Evolutionary conservation across 306 rosid genomes (phyloP).

Genomic region (Gastrolobium bilobum): DNA sequence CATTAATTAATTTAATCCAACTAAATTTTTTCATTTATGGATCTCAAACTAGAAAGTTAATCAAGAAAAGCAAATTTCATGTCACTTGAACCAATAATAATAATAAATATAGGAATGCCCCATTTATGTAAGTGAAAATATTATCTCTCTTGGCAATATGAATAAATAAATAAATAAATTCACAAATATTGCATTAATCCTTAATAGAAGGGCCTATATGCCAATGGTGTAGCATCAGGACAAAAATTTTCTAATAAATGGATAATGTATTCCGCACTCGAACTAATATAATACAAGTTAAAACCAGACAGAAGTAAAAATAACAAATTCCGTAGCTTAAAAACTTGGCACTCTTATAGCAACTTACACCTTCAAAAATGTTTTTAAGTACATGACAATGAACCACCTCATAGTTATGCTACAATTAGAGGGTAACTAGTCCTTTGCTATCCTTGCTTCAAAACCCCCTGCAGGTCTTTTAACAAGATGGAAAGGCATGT

Average conservation of each 20-base stretch:
- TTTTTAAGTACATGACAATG: conserved; percentile 42
- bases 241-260: conserved; percentile 16
- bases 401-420: conserved; percentile 55
- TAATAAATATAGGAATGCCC: too few species aligned
- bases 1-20: too few species aligned
- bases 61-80: too few species aligned
- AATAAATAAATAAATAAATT: too few species aligned
- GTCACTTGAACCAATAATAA: too few species aligned
- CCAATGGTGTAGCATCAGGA: conserved; percentile 31
- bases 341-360: conserved; percentile 35
- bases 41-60: too few species aligned
- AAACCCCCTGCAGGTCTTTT: conserved; percentile 80
- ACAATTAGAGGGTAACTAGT: conserved; percentile 53
- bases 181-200: too few species aligned
- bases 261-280: background rate
- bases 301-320: conserved; percentile 28
- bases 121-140: too few species aligned
- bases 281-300: conserved; percentile 31
- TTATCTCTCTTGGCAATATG: too few species aligned
- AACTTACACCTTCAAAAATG: conserved; percentile 45
- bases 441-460: conserved; percentile 68
- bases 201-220: too few species aligned
- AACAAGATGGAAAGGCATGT: conserved; percentile 83
- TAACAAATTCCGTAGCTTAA: conserved; percentile 12
- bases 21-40: too few species aligned